Evolutionary conservation across 2,329 filamentous ascomycete genomes (phyloP).

Genomic region (Alternaria triticimaculans): DNA sequence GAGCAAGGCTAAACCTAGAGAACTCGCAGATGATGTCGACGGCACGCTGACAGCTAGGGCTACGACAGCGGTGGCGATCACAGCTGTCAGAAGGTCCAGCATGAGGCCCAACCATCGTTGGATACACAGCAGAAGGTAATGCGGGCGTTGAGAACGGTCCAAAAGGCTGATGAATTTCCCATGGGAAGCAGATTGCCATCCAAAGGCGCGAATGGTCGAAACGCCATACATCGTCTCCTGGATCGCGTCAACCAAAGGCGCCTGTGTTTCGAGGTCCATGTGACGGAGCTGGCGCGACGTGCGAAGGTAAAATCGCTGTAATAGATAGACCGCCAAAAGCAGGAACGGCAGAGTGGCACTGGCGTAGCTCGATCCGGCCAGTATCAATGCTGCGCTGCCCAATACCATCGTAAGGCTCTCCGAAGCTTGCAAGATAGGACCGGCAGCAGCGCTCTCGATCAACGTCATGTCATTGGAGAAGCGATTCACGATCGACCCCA

Average conservation of each 20-base stretch:
- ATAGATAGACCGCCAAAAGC: conserved; percentile 28
- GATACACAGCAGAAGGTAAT: conserved; percentile 50
- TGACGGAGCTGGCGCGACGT: conserved; percentile 56
- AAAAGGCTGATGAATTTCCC: conserved; percentile 37
- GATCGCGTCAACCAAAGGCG: conserved; percentile 58
- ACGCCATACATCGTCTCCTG: conserved; percentile 56
- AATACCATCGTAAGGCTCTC: not conserved
- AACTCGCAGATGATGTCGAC: conserved; percentile 11
- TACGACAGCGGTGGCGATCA: conserved; percentile 29
- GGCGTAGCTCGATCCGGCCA: conserved; percentile 16
- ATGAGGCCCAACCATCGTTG: conserved; percentile 51
- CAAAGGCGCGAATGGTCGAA: conserved; percentile 56
- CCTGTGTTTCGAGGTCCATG: conserved; percentile 58
- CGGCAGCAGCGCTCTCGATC: not conserved
- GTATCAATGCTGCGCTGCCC: not conserved
- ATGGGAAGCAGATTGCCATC: conserved; percentile 13
- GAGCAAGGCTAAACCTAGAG: conserved; percentile 26
- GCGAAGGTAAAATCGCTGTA: conserved; percentile 53
- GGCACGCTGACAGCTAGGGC: conserved; percentile 38
- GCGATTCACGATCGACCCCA: not conserved
- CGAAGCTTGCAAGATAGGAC: not conserved
- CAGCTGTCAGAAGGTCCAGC: conserved; percentile 29
- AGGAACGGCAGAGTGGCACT: not conserved
- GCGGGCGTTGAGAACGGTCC: conserved; percentile 47
- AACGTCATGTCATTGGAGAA: not conserved